These are phyloP conservation scores for Magnusiomyces ingens DNA, from an alignment of 1,139 yeast species.

Conservation along the genomic window DNA sequence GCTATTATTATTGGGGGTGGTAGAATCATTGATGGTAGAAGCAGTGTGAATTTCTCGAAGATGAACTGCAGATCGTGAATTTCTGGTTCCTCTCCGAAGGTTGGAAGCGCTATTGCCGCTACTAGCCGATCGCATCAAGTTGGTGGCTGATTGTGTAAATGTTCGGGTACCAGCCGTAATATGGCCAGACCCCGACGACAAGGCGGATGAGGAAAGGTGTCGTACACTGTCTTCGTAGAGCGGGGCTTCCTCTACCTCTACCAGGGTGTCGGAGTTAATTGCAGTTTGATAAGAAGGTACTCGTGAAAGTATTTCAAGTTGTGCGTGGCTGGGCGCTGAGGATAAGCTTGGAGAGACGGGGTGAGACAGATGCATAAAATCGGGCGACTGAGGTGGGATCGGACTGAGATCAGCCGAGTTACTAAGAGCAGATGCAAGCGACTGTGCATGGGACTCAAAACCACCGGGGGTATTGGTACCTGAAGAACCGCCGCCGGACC, in stretches of 20 bases:
- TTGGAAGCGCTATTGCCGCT: too few relatives aligned
- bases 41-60: too few relatives aligned
- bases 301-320: constrained; percentile 46
- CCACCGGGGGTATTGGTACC: constrained; percentile 6
- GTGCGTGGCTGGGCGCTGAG: constrained; percentile 9
- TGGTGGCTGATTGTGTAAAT: too few relatives aligned
- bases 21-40: too few relatives aligned
- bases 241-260: constrained; percentile 29
- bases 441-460: constrained; percentile 2
- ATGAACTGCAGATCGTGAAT: too few relatives aligned
- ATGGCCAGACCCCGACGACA: too few relatives aligned
- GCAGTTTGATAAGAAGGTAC: constrained; percentile 88
- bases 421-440: background rate
- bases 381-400: background rate
- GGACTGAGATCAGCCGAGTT: background rate
- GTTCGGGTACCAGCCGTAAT: too few relatives aligned
- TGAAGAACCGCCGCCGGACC: background rate
- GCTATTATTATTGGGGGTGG: too few relatives aligned
- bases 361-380: constrained; percentile 1
- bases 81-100: too few relatives aligned
- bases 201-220: too few relatives aligned
- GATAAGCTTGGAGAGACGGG: background rate
- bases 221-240: constrained; percentile 20
- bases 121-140: too few relatives aligned
- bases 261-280: constrained; percentile 23